Base-by-base conservation (phyloP, 257 asterid species). In the Ocimum tenuiflorum region DNA sequence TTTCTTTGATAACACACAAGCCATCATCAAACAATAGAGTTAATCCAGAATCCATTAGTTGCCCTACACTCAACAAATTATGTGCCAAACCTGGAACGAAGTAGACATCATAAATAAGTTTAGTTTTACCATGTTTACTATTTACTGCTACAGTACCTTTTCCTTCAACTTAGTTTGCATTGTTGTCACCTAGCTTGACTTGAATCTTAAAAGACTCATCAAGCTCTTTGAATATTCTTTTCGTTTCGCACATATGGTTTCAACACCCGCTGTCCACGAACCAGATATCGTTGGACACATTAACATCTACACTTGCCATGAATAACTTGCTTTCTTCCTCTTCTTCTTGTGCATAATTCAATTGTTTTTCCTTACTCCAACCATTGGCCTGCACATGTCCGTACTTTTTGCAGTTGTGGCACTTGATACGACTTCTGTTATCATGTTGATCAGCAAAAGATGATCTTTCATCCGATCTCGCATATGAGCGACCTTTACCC, bases 361-460 rank as follows among this genome's bases (percentile, higher is more conserved):
- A 19, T 31, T 69, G 35, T 23, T 60, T 66, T 9, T 36, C n/a
- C 35, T 64, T 71, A 2, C 29, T 10, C 54, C 69, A 59, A 22
- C 38, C 50, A 1, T 73, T 33, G 6, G 10, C 78, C 50, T 73
- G 15, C 3, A 14, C n/a, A 22, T 67, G 74, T 6, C 43, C 43
- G 1, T 6, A 29, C 10, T 5, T 64, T 4, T 47, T 35, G 54
- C 62, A 64, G 18, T 63, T 9, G 0, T 1, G 5, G 7, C 62
- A 73, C 36, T 60, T 17, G 0, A 73, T 33, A 7, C 3, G 14
- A 36, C 35, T 36, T n/a, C 55, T 55, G 46, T 14, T 9, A 10
- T 38, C n/a, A 3, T 2, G 38, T 38, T 24, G 47, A 2, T 5
- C 57, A 49, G 9, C 31, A 11, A 3, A 6, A 18, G 0, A 8